Evolutionary conservation across 1,284 basidiomycete genomes (phyloP), one percentile per base, ranked within the genome.

Genomic region (Boletellus deceptivus): DNA sequence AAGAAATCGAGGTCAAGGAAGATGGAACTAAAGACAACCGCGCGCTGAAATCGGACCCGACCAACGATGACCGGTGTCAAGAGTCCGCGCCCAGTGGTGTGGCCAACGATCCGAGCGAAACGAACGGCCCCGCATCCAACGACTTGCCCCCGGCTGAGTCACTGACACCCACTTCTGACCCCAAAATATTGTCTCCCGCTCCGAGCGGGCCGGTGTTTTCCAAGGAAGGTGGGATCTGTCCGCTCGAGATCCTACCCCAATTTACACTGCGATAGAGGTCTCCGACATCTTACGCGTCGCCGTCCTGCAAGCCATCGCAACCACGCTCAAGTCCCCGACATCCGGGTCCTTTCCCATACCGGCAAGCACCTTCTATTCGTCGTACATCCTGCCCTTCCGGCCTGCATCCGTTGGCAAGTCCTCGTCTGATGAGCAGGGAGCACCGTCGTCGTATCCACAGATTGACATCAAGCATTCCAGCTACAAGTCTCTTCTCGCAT

Each of bases 401-500:
- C 77, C 90, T 9, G 82, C 83, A 3, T 80, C 79, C 49, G 2
- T 57, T 44, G 52, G 3, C 52, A 53, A 53, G 25, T 22, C 49
- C 17, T 48, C 43, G 39, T 29, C 48, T 34, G 42, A 54, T 50
- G 54, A 43, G 75, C 80, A 27, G 74, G 51, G 50, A 24, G 27
- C 16, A 3, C 14, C 46, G 36, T 39, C 75, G 59, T 73, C 68
- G 58, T 73, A 65, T 45, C 77, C 71, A 40, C 73, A 64, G 41
- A 73, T 72, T 45, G 74, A 75, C 59, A 83, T 84, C 68, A 93
- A 86, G 62, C 78, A 80, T 49, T 93, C 80, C 3, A 77, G 79
- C 8, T 79, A 86, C 74, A 95, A 93, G 69, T 91, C 90, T 37
- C 76, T 94, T 17, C 79, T 84, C 3, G 76, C 82, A 2, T 92